Conservation (phyloP, 768 basidiomycete species). For the Leucocoprinus sp. region DNA sequence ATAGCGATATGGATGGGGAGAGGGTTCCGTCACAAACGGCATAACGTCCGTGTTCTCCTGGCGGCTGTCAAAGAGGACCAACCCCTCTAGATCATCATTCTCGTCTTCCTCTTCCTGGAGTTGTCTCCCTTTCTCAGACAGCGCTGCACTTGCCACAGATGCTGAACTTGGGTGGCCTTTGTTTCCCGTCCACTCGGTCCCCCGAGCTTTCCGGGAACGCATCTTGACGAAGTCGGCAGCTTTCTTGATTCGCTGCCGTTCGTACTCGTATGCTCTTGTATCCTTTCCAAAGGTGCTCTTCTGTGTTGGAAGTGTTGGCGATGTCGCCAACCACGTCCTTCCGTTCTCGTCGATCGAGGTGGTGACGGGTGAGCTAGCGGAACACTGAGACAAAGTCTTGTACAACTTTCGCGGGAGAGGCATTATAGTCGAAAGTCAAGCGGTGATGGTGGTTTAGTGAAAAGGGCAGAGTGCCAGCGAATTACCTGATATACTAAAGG, state of each 20-base stretch:
- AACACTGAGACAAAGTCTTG: background rate
- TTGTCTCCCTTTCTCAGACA: conserved; percentile 6
- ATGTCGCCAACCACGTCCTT: background rate
- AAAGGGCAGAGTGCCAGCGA: conserved; percentile 9
- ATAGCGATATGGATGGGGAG: conserved; percentile 2
- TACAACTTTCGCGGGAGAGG: conserved; percentile 7
- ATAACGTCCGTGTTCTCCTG: conserved; percentile 5
- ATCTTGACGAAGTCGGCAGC: conserved; percentile 13
- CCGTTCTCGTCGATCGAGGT: background rate
- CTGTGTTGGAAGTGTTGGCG: background rate
- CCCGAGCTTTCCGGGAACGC: conserved; percentile 12
- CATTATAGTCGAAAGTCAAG: conserved; percentile 1
- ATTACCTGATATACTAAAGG: conserved; percentile 8
- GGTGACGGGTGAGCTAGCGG: background rate
- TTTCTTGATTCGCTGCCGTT: conserved; percentile 14
- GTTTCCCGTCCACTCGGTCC: conserved; percentile 1
- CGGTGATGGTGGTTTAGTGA: background rate
- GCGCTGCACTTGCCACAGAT: background rate
- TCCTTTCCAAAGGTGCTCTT: conserved; percentile 8
- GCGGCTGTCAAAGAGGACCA: conserved; percentile 10
- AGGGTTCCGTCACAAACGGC: background rate
- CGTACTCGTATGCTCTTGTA: conserved; percentile 12
- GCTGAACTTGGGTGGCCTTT: conserved; percentile 3
- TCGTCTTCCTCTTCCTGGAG: conserved; percentile 4
- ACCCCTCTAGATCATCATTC: conserved; percentile 10